Base-by-base conservation (phyloP, 1,284 basidiomycete species). In the Neotropicomus parvogracilis region DNA sequence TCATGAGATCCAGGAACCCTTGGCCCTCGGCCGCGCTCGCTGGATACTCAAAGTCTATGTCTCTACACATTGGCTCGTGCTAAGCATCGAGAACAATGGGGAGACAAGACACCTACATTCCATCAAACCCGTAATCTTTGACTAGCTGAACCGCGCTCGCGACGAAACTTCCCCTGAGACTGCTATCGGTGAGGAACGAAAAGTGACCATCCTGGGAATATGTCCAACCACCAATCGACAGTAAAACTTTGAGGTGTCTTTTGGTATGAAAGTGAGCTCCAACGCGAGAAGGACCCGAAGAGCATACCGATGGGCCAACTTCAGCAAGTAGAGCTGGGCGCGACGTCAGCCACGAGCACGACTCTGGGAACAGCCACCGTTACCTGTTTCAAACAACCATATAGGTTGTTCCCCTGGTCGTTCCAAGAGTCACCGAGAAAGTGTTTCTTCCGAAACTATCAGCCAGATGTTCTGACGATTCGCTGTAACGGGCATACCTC, bases 61-160 rank as follows among this genome's bases (percentile, higher is more conserved):
- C 85, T 55, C 82, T 82, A 33, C 21, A 33, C 21, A 29, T n/a
- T 7, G 16, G 3, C 12, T 20, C 37, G 33, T 20, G 31, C 46
- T 2, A 24, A 21, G 27, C 8, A 28, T 8, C 0, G 19, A 41
- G 11, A 35, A 47, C 14, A 10, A 24, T 3, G 28, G 27, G 8
- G 13, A 34, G 39, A 36, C 20, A n/a, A 6, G 19, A 10, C 5
- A 64, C 81, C 53, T 58, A 84, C 84, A 87, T 77, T 40, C 93
- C 93, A 57, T 95, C 93, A 33, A 97, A 79, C 0, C 91, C 93
- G 52, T 91, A 88, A 65, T 95, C 84, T 61, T 93, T 85, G 31
- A 95, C 75, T 8, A 94, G 64, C 48, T 78, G 73, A 31, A 95
- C 80, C 0, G 87, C 85, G 40, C 75, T 80, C 32, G 68, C 64